phyloP scores from a whole-genome alignment of 495 filamentous ascomycete genomes.

The Podospora fimiseda region DNA sequence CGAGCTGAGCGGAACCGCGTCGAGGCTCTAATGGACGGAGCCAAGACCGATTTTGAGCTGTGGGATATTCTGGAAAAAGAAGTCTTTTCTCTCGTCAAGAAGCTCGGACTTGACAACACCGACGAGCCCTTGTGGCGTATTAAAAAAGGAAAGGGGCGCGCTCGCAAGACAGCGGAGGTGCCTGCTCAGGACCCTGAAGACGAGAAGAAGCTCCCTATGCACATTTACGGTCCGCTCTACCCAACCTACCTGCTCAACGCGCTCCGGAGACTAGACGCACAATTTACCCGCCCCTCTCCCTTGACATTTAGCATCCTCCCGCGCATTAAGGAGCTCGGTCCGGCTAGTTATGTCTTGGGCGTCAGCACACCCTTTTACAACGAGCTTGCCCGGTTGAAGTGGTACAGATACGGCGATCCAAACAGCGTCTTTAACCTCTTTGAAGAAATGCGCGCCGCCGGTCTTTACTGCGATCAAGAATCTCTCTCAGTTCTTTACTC shows the following conservation, averaged over 20 bases:
- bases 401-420: slow-evolving; percentile 57
- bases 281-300: slow-evolving; percentile 53
- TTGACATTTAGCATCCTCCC: slow-evolving; percentile 60
- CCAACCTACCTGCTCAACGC: slow-evolving; percentile 57
- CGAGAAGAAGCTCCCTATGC: slow-evolving; percentile 34
- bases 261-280: slow-evolving; percentile 54
- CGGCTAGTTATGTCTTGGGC: slow-evolving; percentile 65
- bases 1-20: slow-evolving; percentile 38
- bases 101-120: slow-evolving; percentile 27
- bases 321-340: slow-evolving; percentile 62
- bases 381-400: slow-evolving; percentile 58
- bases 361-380: slow-evolving; percentile 70
- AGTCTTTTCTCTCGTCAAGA: slow-evolving; percentile 57
- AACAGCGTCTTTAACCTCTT: slow-evolving; percentile 55
- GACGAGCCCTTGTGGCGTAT: not conserved
- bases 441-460: slow-evolving; percentile 69
- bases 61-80: slow-evolving; percentile 66
- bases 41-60: slow-evolving; percentile 57
- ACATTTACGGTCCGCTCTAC: slow-evolving; percentile 61
- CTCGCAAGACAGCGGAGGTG: slow-evolving; percentile 8
- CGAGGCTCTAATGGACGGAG: slow-evolving; percentile 40
- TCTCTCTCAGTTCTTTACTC: slow-evolving; percentile 47
- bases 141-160: slow-evolving; percentile 2
- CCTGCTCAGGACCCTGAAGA: slow-evolving; percentile 1
- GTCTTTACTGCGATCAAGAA: slow-evolving; percentile 54